Evolutionary conservation across 1,284 basidiomycete species (phyloP).

Genomic region (Sanghuangporus sanghuang): DNA sequence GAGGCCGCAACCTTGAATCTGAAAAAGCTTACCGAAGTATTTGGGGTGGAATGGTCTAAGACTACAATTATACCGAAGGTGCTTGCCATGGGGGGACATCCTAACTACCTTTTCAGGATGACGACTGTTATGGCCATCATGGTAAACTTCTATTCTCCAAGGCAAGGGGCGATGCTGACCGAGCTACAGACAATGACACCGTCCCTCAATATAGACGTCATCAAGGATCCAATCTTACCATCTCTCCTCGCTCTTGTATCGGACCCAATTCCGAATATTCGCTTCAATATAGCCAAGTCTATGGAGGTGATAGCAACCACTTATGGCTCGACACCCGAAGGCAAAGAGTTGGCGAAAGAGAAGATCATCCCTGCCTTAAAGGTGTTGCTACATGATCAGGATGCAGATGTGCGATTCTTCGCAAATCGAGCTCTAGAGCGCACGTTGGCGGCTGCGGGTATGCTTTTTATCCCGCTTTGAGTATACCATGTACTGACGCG

Average conservation of each 20-base stretch:
- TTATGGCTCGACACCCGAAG: conserved; percentile 64
- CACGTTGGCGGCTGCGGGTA: conserved; percentile 25
- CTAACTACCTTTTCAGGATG: conserved; percentile 98
- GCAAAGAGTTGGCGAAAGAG: conserved; percentile 67
- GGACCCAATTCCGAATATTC: conserved; percentile 98
- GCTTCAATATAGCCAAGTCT: conserved; percentile 97
- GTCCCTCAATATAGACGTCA: conserved; percentile 83
- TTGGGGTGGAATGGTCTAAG: conserved; percentile 97
- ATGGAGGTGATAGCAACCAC: conserved; percentile 81
- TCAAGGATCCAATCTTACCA: conserved; percentile 82
- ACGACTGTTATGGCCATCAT: conserved; percentile 99
- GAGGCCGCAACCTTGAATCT: conserved; percentile 97
- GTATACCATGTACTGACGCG: neutral
- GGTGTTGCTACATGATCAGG: conserved; percentile 84
- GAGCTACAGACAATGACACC: conserved; percentile 82
- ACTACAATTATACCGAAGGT: conserved; percentile 96
- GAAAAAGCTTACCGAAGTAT: conserved; percentile 97
- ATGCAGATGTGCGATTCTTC: conserved; percentile 95
- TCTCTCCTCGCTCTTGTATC: conserved; percentile 81
- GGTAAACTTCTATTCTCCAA: conserved; percentile 43
- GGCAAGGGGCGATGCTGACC: conserved; percentile 16
- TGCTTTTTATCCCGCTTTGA: too few relatives aligned
- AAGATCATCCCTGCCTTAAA: conserved; percentile 82
- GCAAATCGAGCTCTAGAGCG: conserved; percentile 69
- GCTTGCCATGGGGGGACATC: conserved; percentile 95